Evolutionary conservation across 2,329 filamentous ascomycete genomes (phyloP).

Genomic region (Ophiostoma piceae): DNA sequence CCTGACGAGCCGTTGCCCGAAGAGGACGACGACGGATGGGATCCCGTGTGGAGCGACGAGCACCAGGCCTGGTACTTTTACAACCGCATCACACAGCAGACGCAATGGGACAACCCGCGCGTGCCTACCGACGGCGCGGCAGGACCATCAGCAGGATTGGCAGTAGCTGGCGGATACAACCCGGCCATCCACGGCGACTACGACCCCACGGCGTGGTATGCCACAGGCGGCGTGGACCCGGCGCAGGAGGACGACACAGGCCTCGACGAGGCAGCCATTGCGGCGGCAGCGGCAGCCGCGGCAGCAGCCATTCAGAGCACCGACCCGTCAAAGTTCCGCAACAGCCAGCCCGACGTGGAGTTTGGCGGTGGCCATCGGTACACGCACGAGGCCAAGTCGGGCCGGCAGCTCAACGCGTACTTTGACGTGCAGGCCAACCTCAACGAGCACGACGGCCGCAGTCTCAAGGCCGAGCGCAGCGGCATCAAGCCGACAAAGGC

Average conservation of each 20-base stretch:
- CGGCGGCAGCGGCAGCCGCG: conserved; percentile 32
- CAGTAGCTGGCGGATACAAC: conserved; percentile 68
- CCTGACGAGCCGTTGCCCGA: conserved; percentile 39
- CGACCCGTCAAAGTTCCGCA: conserved; percentile 80
- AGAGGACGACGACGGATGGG: conserved; percentile 62
- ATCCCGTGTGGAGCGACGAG: conserved; percentile 65
- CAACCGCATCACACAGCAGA: conserved; percentile 68
- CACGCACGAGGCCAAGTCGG: conserved; percentile 81
- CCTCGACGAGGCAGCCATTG: conserved; percentile 28
- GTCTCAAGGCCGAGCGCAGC: conserved; percentile 83
- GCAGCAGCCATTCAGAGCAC: conserved; percentile 76
- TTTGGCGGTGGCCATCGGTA: conserved; percentile 56
- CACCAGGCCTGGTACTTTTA: conserved; percentile 73
- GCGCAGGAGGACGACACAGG: conserved; percentile 25
- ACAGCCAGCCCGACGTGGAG: conserved; percentile 42
- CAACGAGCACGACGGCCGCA: conserved; percentile 83
- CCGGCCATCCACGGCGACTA: conserved; percentile 95
- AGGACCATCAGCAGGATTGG: conserved; percentile 24
- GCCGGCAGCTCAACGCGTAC: conserved; percentile 84
- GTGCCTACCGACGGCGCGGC: conserved; percentile 36
- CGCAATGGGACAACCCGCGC: conserved; percentile 82
- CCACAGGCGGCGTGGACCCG: conserved; percentile 45
- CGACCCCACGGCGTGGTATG: conserved; percentile 93
- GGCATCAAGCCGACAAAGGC: conserved; percentile 78
- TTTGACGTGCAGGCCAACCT: conserved; percentile 95